A percentile compares a stretch with the other conserved stretches of the same genome.
Evolutionary conservation across 2,329 filamentous ascomycete genomes (phyloP).

Genomic region (Cryphonectria japonica): DNA sequence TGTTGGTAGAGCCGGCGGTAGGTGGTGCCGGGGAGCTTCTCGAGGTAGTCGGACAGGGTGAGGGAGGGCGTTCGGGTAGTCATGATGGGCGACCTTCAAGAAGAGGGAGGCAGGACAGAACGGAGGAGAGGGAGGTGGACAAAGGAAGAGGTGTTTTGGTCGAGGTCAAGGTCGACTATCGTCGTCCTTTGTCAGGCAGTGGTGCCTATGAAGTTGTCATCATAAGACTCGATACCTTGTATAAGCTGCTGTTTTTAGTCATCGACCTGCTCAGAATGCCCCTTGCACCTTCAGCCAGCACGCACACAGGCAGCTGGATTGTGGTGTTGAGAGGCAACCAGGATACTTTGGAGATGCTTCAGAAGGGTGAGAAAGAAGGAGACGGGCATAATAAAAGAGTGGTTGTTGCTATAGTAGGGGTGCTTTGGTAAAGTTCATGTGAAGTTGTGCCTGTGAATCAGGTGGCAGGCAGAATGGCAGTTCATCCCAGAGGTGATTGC

Average conservation of each 20-base stretch:
- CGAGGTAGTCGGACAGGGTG: constrained; percentile 84
- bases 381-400: neutral
- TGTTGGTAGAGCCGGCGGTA: constrained; percentile 94
- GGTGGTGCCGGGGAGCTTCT: constrained; percentile 85
- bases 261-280: neutral
- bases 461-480: neutral
- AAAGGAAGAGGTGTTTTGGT: neutral
- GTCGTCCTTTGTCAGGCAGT: neutral
- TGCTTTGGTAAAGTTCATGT: neutral
- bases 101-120: neutral
- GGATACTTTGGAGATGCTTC: neutral
- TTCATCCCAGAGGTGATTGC: neutral
- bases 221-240: constrained; percentile 3
- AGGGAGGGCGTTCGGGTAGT: constrained; percentile 55
- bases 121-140: neutral
- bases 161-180: neutral
- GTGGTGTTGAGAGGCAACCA: constrained; percentile 4
- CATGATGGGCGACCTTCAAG: constrained; percentile 36
- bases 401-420: neutral
- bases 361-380: neutral
- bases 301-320: neutral
- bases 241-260: neutral
- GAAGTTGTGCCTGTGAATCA: neutral
- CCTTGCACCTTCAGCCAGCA: constrained; percentile 2
- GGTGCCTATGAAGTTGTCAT: constrained; percentile 10